Percentiles rank a stretch among this genome's conserved stretches.
phyloP scores from a whole-genome alignment of 306 rosid species.

The Lathyrus aphaca region DNA sequence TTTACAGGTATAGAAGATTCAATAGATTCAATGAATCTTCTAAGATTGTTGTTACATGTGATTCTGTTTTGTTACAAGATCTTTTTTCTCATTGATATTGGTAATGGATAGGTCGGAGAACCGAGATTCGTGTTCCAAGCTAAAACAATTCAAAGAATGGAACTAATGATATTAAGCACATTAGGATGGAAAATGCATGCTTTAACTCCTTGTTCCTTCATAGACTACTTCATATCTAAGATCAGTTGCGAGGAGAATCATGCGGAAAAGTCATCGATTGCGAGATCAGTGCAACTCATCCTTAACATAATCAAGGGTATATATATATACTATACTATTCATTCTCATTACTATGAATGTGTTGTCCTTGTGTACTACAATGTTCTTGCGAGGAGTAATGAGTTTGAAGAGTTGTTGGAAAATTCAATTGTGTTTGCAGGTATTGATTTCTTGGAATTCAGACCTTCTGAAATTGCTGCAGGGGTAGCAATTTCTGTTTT shows the following conservation, averaged over 20 bases:
- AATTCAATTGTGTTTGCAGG: constrained; percentile 74
- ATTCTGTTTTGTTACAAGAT: constrained; percentile 18
- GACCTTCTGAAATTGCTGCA: constrained; percentile 89
- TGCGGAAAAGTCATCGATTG: constrained; percentile 39
- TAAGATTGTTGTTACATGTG: constrained; percentile 26
- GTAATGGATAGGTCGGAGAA: constrained; percentile 68
- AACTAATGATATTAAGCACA: constrained; percentile 70
- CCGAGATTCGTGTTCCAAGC: constrained; percentile 81
- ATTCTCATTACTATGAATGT: constrained; percentile 35
- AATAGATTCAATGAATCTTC: background rate
- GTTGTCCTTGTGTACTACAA: constrained; percentile 31
- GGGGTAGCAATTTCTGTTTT: constrained; percentile 73
- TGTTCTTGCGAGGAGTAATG: constrained; percentile 46
- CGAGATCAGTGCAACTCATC: constrained; percentile 65
- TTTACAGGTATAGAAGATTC: constrained; percentile 67
- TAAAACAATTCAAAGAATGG: constrained; percentile 77
- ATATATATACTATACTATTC: constrained; percentile 39
- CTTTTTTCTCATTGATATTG: constrained; percentile 24
- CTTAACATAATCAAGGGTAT: constrained; percentile 70
- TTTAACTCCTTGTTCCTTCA: constrained; percentile 74
- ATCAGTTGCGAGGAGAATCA: constrained; percentile 42
- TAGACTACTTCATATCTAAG: constrained; percentile 75
- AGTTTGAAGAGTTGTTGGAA: constrained; percentile 47
- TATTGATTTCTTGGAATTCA: constrained; percentile 89
- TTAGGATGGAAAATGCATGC: constrained; percentile 87